A percentile compares a stretch with the other conserved stretches of the same genome.
phyloP scores from a whole-genome alignment of 2,329 filamentous ascomycete genomes.

The Atkinsonella texensis region DNA sequence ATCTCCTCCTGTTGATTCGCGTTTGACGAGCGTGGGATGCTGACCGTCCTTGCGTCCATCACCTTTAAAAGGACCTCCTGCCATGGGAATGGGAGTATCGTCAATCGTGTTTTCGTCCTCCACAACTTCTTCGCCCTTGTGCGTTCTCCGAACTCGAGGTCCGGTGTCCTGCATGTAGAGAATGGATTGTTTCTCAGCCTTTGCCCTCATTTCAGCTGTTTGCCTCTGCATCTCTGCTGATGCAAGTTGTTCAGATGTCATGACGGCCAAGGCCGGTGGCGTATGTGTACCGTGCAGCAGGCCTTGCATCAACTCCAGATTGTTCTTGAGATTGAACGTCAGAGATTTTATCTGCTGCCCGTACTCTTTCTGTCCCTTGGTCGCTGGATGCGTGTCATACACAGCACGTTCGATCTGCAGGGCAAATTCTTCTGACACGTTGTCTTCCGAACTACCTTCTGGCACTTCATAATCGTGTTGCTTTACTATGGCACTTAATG shows the following conservation, averaged over 20 bases:
- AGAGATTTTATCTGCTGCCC: slow-evolving; percentile 60
- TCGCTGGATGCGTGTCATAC: slow-evolving; percentile 39
- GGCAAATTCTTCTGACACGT: slow-evolving; percentile 57
- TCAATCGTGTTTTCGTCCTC: slow-evolving; percentile 54
- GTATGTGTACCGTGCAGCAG: slow-evolving; percentile 62
- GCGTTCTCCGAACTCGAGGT: slow-evolving; percentile 74
- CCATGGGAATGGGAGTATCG: slow-evolving; percentile 21
- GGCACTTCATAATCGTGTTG: slow-evolving; percentile 50
- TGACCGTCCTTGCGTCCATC: slow-evolving; percentile 3
- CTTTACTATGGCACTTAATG: slow-evolving; percentile 57
- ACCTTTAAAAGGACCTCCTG: slow-evolving; percentile 10
- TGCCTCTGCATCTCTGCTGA: slow-evolving; percentile 77
- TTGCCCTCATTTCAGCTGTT: slow-evolving; percentile 64
- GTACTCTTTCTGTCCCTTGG: slow-evolving; percentile 36
- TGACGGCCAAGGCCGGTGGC: slow-evolving; percentile 67
- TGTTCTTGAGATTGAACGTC: slow-evolving; percentile 79
- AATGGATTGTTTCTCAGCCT: slow-evolving; percentile 73
- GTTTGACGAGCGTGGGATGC: slow-evolving; percentile 19
- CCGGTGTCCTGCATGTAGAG: slow-evolving; percentile 59
- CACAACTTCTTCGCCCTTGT: slow-evolving; percentile 89
- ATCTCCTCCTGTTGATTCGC: slow-evolving; percentile 21
- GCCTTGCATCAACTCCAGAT: slow-evolving; percentile 62
- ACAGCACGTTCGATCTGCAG: slow-evolving; percentile 69
- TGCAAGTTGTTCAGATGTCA: slow-evolving; percentile 84
- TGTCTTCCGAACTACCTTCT: slow-evolving; percentile 49